Evolutionary conservation across 495 filamentous ascomycete species (phyloP).

Genomic region (Cercophora samala): DNA sequence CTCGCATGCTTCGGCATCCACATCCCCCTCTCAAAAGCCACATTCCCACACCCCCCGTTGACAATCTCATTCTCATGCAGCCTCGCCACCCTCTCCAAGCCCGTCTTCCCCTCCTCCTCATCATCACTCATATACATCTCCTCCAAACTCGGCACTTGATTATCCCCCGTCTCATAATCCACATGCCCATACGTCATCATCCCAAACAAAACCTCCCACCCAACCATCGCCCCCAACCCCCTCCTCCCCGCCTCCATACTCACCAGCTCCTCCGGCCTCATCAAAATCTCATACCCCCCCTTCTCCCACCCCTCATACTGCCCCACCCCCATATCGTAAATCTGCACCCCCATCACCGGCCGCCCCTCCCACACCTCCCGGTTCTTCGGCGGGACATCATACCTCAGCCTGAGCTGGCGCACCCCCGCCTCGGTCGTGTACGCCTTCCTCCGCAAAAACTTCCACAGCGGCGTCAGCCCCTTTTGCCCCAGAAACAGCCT

Average conservation of each 20-base stretch:
- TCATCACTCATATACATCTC: conserved; percentile 49
- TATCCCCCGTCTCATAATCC: conserved; percentile 40
- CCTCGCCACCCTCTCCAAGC: background rate
- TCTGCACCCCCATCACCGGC: conserved; percentile 47
- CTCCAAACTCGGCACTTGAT: conserved; percentile 36
- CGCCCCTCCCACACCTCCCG: conserved; percentile 4
- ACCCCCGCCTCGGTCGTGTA: conserved; percentile 42
- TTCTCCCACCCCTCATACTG: conserved; percentile 53
- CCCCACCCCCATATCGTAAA: conserved; percentile 45
- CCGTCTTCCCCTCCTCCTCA: conserved; percentile 19
- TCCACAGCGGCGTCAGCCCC: conserved; percentile 47
- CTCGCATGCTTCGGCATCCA: conserved; percentile 37
- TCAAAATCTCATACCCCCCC: conserved; percentile 36
- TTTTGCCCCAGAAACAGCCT: conserved; percentile 59
- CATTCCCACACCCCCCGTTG: conserved; percentile 33
- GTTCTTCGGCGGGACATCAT: conserved; percentile 29
- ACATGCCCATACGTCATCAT: conserved; percentile 58
- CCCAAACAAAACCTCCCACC: conserved; percentile 30
- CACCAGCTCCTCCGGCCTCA: conserved; percentile 56
- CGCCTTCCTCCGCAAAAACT: conserved; percentile 44
- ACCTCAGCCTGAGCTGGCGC: conserved; percentile 44
- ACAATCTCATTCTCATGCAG: conserved; percentile 10
- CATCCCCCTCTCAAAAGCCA: conserved; percentile 29
- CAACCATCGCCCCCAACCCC: conserved; percentile 41
- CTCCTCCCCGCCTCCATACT: conserved; percentile 48